Evolutionary conservation across 352 stramenopile genomes (phyloP).

Genomic region (Phytophthora foliorum): DNA sequence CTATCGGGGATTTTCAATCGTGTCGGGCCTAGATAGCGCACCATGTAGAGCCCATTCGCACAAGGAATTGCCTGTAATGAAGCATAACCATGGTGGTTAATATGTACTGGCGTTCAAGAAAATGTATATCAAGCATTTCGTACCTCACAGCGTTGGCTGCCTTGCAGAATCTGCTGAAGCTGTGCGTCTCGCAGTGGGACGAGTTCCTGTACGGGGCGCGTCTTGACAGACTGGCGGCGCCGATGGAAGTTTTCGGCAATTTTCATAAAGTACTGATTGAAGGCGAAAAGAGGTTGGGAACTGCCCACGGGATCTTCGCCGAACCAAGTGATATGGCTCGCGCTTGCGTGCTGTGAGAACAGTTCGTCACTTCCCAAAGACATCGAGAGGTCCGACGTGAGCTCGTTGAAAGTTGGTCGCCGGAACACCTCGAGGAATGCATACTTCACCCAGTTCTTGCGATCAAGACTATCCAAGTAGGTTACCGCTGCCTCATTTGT

Average conservation of each 20-base stretch:
- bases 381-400: constrained; percentile 74
- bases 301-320: constrained; percentile 65
- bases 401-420: constrained; percentile 76
- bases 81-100: constrained; percentile 13
- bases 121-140: constrained; percentile 10
- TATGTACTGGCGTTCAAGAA: background rate
- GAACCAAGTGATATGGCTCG: constrained; percentile 67
- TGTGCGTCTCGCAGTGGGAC: constrained; percentile 71
- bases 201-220: constrained; percentile 64
- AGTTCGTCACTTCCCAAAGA: constrained; percentile 51
- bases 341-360: constrained; percentile 47
- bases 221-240: constrained; percentile 65
- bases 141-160: constrained; percentile 84
- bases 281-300: constrained; percentile 70
- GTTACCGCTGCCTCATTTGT: constrained; percentile 63
- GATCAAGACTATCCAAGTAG: constrained; percentile 68
- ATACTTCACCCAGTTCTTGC: constrained; percentile 81
- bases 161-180: constrained; percentile 75
- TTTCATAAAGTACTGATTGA: constrained; percentile 81
- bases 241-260: constrained; percentile 77
- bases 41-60: constrained; percentile 84
- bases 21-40: constrained; percentile 71
- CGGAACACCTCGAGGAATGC: constrained; percentile 74
- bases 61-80: constrained; percentile 75
- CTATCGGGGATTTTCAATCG: constrained; percentile 66